phyloP scores from a whole-genome alignment of 768 basidiomycete genomes.

The Trametes gibbosa region DNA sequence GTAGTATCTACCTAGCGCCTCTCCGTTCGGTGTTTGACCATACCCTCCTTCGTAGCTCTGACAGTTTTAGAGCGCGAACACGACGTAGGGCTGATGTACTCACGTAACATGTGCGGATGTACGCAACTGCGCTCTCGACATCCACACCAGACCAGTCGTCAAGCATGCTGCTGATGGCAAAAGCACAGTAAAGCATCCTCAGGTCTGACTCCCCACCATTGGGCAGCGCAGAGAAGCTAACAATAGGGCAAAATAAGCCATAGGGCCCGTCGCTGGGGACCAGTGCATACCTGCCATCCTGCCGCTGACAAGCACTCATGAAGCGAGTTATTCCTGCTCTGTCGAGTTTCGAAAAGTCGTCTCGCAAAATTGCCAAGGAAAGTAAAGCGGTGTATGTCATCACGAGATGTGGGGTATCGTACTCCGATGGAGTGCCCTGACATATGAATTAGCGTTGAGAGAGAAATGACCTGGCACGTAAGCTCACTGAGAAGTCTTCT shows the following conservation, averaged over 20 bases:
- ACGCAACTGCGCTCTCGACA: conserved; percentile 55
- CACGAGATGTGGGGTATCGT: conserved; percentile 79
- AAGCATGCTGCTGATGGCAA: conserved; percentile 77
- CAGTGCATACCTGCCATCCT: conserved; percentile 72
- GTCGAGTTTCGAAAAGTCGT: conserved; percentile 74
- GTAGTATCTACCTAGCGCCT: conserved; percentile 69
- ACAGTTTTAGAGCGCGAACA: neutral
- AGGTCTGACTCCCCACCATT: conserved; percentile 71
- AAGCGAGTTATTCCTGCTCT: conserved; percentile 64
- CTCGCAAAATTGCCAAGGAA: conserved; percentile 81
- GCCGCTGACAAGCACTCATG: conserved; percentile 67
- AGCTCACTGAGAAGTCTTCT: conserved; percentile 12
- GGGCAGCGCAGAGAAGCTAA: conserved; percentile 72
- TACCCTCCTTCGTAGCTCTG: conserved; percentile 95
- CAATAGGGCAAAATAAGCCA: neutral
- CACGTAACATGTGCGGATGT: conserved; percentile 73
- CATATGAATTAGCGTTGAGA: neutral
- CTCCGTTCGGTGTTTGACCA: conserved; percentile 75
- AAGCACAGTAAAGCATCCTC: conserved; percentile 84
- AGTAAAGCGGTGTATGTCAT: conserved; percentile 93
- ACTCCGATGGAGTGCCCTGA: conserved; percentile 35
- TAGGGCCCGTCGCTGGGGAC: neutral
- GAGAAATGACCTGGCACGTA: no score
- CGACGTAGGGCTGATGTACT: conserved; percentile 16
- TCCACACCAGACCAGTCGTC: conserved; percentile 77